Conservation (phyloP, 2,329 filamentous ascomycete species). For the Lomentospora prolificans region DNA sequence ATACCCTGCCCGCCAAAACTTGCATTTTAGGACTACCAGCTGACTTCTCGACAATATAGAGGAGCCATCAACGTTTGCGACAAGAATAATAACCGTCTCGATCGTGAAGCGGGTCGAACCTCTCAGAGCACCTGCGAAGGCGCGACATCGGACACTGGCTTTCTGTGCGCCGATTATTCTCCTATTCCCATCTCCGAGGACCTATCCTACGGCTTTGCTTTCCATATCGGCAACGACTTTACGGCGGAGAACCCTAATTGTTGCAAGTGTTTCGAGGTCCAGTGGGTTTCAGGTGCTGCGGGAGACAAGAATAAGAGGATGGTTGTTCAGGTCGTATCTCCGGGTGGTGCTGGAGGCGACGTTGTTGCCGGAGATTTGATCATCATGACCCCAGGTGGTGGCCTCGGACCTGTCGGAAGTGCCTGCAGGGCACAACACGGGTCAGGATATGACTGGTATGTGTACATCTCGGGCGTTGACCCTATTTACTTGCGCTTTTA, state of each 20-base stretch:
- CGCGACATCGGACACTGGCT: not conserved
- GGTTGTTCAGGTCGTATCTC: conserved; percentile 14
- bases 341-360: conserved; percentile 12
- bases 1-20: too few relatives aligned
- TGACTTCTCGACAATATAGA: not conserved
- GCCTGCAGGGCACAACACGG: conserved; percentile 14
- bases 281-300: conserved; percentile 13
- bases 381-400: conserved; percentile 13
- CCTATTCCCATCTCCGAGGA: conserved; percentile 13
- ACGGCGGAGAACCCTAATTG: conserved; percentile 14
- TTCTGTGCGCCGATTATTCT: conserved; percentile 14
- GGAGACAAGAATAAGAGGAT: conserved; percentile 13
- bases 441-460: conserved; percentile 11
- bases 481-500: too few relatives aligned
- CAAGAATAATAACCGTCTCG: not conserved
- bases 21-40: too few relatives aligned
- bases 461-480: too few relatives aligned
- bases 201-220: conserved; percentile 15
- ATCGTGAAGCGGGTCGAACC: not conserved
- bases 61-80: conserved; percentile 1
- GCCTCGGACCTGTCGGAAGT: conserved; percentile 11
- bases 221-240: conserved; percentile 13
- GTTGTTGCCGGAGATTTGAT: conserved; percentile 13
- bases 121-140: not conserved
- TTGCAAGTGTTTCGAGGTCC: conserved; percentile 16